A percentile compares a stretch with the other conserved stretches of the same genome.
Evolutionary conservation across 2,329 filamentous ascomycete species (phyloP).

Genomic region (Pestalotiopsis sp.): DNA sequence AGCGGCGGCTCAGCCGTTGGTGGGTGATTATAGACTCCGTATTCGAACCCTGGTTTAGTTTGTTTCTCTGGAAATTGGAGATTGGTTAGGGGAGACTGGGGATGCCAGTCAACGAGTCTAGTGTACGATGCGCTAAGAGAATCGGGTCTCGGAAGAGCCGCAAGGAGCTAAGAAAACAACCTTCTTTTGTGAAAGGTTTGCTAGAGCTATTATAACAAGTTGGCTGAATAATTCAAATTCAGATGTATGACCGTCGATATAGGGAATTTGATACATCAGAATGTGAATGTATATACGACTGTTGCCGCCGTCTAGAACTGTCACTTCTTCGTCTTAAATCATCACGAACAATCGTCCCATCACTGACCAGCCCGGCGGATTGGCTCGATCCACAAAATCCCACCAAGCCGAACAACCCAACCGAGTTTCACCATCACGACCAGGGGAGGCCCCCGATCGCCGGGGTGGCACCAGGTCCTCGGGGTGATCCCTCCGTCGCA

Average conservation of each 20-base stretch:
- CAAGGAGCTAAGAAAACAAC: no score
- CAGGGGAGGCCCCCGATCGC: not conserved
- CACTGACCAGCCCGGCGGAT: not conserved
- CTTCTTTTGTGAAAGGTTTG: no score
- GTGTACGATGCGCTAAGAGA: not conserved
- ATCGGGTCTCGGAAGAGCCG: not conserved
- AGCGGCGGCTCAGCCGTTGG: not conserved
- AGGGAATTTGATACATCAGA: no score
- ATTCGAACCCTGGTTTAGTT: not conserved
- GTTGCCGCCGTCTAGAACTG: no score
- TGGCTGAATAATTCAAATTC: no score
- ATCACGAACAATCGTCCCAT: no score
- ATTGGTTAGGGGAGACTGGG: not conserved
- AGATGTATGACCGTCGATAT: no score
- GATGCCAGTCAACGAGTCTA: not conserved
- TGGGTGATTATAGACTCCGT: not conserved
- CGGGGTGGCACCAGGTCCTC: not conserved
- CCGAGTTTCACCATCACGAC: constrained; percentile 7
- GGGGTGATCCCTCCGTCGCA: constrained; percentile 8
- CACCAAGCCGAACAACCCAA: not conserved
- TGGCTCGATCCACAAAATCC: not conserved
- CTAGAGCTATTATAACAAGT: no score
- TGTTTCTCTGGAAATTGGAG: not conserved
- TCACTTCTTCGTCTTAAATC: no score
- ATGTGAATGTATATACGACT: no score